These are phyloP conservation scores for Blepharisma undulans DNA, from an alignment of 169 alveolate species.

Conservation along the genomic window DNA sequence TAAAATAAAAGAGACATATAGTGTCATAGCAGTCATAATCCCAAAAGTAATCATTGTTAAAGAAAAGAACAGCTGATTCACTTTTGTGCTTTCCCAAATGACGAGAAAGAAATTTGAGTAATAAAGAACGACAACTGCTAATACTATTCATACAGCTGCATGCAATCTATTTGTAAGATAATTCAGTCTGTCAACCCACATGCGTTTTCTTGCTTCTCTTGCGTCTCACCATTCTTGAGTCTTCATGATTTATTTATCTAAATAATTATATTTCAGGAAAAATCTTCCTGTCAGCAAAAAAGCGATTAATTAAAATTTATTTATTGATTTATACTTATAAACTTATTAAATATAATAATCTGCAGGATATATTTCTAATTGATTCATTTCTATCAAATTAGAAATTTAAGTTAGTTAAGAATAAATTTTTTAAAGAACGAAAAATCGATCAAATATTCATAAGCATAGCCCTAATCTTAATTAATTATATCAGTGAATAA, in stretches of 20 bases:
- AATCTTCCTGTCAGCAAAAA: no score
- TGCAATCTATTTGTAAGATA: constrained; percentile 42
- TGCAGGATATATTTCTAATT: no score
- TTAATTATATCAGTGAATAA: not conserved
- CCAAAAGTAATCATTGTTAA: constrained; percentile 42
- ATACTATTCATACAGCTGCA: constrained; percentile 54
- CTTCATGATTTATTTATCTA: no score
- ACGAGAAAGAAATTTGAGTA: constrained; percentile 64
- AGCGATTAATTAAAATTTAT: no score
- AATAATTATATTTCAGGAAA: no score
- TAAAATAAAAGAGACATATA: constrained; percentile 41
- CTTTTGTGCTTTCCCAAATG: constrained; percentile 56
- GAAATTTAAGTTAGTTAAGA: no score
- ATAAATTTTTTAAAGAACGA: no score
- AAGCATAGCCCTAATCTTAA: not conserved
- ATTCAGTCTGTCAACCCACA: constrained; percentile 63
- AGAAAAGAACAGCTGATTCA: constrained; percentile 44
- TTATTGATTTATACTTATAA: no score
- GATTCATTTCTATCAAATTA: no score
- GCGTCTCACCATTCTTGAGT: not conserved
- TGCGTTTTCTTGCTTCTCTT: constrained; percentile 62
- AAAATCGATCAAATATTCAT: no score
- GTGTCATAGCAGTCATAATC: constrained; percentile 39
- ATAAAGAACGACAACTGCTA: constrained; percentile 47
- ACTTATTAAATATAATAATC: no score